These are phyloP conservation scores for Akanthomyces uredinophilus DNA, from an alignment of 2,329 filamentous ascomycete genomes.

Conservation along the genomic window DNA sequence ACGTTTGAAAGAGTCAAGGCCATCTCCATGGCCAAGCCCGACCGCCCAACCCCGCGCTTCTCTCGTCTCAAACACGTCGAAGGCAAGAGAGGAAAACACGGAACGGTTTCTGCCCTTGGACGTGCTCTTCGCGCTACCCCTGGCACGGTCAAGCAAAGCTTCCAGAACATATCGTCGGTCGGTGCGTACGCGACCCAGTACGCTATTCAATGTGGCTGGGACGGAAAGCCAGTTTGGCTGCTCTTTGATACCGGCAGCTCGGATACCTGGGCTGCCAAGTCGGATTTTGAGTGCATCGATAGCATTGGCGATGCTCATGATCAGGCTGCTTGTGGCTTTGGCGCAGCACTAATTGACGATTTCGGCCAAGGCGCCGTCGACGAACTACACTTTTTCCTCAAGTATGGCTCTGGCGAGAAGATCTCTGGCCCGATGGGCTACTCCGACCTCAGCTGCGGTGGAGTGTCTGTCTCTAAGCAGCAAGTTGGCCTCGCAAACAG, in stretches of 20 bases:
- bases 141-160: conserved; percentile 20
- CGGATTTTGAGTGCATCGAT: conserved; percentile 38
- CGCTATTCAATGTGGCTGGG: conserved; percentile 37
- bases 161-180: conserved; percentile 35
- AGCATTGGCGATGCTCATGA: conserved; percentile 26
- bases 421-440: conserved; percentile 43
- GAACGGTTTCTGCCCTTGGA: conserved; percentile 27
- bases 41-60: conserved; percentile 25
- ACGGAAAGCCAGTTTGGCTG: conserved; percentile 34
- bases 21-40: conserved; percentile 22
- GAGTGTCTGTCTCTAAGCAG: conserved; percentile 39
- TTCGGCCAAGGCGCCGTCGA: conserved; percentile 37
- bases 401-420: conserved; percentile 45
- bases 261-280: conserved; percentile 44
- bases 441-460: conserved; percentile 42
- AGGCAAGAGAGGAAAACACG: conserved; percentile 20
- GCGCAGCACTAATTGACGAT: conserved; percentile 31
- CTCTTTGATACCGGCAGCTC: conserved; percentile 48
- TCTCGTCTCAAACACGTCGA: conserved; percentile 32
- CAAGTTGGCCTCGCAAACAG: conserved; percentile 44
- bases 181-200: conserved; percentile 38
- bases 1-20: conserved; percentile 32
- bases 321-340: conserved; percentile 36
- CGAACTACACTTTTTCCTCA: conserved; percentile 41
- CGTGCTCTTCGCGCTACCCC: conserved; percentile 19